Base-by-base conservation (phyloP, 2,329 filamentous ascomycete species). In the Pseudocercospora fuligena region DNA sequence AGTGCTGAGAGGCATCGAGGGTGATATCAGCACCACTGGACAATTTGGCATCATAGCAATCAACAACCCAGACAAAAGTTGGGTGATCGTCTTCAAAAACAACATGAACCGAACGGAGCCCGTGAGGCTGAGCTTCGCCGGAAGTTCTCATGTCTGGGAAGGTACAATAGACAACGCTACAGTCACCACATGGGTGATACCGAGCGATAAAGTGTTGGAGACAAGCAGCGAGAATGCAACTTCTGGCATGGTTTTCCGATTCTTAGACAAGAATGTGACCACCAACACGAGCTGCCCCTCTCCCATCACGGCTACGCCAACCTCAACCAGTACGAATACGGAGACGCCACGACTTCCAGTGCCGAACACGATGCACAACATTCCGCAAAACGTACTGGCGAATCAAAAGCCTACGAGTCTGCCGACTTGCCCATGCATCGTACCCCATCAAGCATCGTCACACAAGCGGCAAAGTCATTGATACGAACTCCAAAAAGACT, bases 51-150 rank as follows among this genome's bases (percentile, higher is more conserved):
- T 68, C 51, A 49, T 74, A 23, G 67, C 72, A 3, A 62, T 68
- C 14, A 59, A 71, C 57, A 74, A 74, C 53, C 72, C 72, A 14
- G 72, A 74, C 58, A 33, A 57, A 4, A 60, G 60, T 19, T 73
- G 72, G 72, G 72, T 69, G 6, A 64, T 74, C 25, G 62, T 74
- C 29, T 71, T 74, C 63, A 67, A 72, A 59, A 74, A 74, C 63
- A 73, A 71, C 49, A 27, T 69, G 21, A 60, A 59, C 49, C 49
- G 49, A n/a, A 71, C 73, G 12, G 66, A 73, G 61, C 63, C 67
- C 14, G 67, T 74, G 4, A 51, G 60, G 6, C 61, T 74, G 7
- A 68, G 67, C 5, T 74, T 74, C 60, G 70, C 69, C 4, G 66
- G 63, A n/a, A 66, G 61, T 46, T 63, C 60, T 7, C 14, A 56